These are phyloP conservation scores for Thielaviopsis punctulata DNA, from an alignment of 2,329 filamentous ascomycete genomes.

Conservation along the genomic window DNA sequence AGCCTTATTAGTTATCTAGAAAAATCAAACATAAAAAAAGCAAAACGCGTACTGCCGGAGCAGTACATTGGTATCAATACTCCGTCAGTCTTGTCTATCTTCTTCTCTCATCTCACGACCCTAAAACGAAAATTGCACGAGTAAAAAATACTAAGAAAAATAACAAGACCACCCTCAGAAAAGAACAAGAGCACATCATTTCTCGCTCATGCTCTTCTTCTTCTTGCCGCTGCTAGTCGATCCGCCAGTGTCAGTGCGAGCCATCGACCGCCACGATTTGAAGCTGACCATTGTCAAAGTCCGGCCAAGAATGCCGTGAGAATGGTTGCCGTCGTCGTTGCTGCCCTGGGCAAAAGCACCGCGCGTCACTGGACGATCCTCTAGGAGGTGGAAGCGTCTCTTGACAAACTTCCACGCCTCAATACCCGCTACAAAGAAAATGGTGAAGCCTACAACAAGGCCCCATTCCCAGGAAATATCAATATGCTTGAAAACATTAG, in stretches of 20 bases:
- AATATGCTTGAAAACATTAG: slow-evolving; percentile 40
- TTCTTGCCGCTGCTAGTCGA: slow-evolving; percentile 13
- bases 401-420: slow-evolving; percentile 44
- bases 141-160: not conserved
- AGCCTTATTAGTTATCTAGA: not conserved
- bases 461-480: slow-evolving; percentile 47
- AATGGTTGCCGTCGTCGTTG: slow-evolving; percentile 26
- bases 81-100: not conserved
- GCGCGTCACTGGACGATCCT: slow-evolving; percentile 32
- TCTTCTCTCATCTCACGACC: no score
- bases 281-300: slow-evolving; percentile 36
- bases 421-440: slow-evolving; percentile 43
- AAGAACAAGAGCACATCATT: not conserved
- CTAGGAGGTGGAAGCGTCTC: slow-evolving; percentile 32
- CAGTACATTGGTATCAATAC: not conserved
- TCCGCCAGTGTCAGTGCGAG: slow-evolving; percentile 25
- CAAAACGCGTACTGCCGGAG: not conserved
- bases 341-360: slow-evolving; percentile 36
- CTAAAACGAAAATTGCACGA: not conserved
- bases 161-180: no score
- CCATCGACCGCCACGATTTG: slow-evolving; percentile 28
- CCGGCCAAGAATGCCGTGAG: slow-evolving; percentile 22
- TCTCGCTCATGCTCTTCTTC: not conserved
- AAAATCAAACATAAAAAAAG: no score
- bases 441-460: slow-evolving; percentile 32